Percentiles rank a stretch among this genome's conserved stretches.
phyloP scores from a whole-genome alignment of 345 rosid genomes.

The Salix purpurea region DNA sequence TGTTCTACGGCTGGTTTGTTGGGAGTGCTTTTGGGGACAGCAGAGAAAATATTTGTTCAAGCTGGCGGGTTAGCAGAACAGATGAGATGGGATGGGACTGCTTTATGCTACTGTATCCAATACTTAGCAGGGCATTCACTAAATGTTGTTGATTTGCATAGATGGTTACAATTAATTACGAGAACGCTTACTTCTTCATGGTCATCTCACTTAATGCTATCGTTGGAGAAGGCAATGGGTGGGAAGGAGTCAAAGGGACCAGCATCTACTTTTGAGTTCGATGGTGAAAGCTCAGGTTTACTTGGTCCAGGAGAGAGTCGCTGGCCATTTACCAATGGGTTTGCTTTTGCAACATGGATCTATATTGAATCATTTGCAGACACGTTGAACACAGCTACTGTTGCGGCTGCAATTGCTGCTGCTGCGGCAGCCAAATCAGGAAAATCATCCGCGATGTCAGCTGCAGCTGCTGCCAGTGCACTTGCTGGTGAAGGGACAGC shows the following conservation, averaged over 20 bases:
- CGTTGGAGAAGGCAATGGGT: conserved; percentile 81
- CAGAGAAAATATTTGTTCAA: conserved; percentile 66
- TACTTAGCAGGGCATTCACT: conserved; percentile 89
- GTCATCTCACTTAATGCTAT: conserved; percentile 71
- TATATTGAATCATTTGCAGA: conserved; percentile 98
- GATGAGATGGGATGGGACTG: conserved; percentile 68
- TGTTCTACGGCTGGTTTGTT: conserved; percentile 90
- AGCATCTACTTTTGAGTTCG: conserved; percentile 86
- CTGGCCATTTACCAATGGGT: conserved; percentile 96
- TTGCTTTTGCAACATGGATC: conserved; percentile 95
- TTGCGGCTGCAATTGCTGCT: conserved; percentile 96
- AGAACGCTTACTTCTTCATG: conserved; percentile 54
- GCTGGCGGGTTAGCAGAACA: conserved; percentile 45
- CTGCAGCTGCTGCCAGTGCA: conserved; percentile 99
- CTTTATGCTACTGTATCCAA: conserved; percentile 79
- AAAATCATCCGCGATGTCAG: conserved; percentile 97
- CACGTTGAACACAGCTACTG: conserved; percentile 94
- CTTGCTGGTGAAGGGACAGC: conserved; percentile 99
- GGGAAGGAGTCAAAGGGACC: conserved; percentile 98
- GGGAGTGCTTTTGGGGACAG: conserved; percentile 79
- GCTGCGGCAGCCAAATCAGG: conserved; percentile 98
- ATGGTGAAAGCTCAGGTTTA: conserved; percentile 99
- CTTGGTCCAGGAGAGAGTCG: conserved; percentile 99
- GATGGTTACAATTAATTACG: conserved; percentile 73
- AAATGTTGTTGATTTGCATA: conserved; percentile 70